These are phyloP conservation scores for Leucogyrophana mollusca DNA, from an alignment of 768 basidiomycete genomes.

Conservation along the genomic window DNA sequence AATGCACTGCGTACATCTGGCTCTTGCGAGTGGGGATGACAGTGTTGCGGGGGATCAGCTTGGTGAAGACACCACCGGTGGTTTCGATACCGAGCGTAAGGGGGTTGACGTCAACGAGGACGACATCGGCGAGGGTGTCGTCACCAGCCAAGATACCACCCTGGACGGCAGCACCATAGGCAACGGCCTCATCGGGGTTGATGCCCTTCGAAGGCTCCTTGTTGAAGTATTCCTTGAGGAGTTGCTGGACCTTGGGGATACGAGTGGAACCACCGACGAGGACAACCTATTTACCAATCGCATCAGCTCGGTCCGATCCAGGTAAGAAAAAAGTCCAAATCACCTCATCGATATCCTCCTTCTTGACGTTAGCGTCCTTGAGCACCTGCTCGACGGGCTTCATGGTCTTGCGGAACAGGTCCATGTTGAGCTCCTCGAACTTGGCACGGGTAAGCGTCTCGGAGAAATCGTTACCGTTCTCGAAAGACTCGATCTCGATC, in stretches of 20 bases:
- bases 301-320: neutral
- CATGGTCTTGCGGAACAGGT: conserved; percentile 99
- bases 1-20: conserved; percentile 80
- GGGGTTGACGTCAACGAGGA: conserved; percentile 96
- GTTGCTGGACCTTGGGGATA: conserved; percentile 99
- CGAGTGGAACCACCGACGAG: conserved; percentile 98
- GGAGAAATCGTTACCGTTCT: conserved; percentile 94
- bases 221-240: conserved; percentile 97
- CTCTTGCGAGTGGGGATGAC: conserved; percentile 97
- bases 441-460: conserved; percentile 97
- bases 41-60: conserved; percentile 96
- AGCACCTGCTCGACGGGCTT: conserved; percentile 99
- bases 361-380: conserved; percentile 97
- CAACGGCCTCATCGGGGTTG: conserved; percentile 99
- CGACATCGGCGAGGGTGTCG: conserved; percentile 84
- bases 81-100: conserved; percentile 99
- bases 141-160: conserved; percentile 97
- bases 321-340: conserved; percentile 12
- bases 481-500: conserved; percentile 95
- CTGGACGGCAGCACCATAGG: conserved; percentile 98
- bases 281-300: conserved; percentile 50
- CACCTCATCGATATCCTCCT: conserved; percentile 93
- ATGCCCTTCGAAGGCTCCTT: conserved; percentile 98
- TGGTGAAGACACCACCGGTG: conserved; percentile 97
- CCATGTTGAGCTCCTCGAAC: conserved; percentile 98